Evolutionary conservation across 2,329 filamentous ascomycete species (phyloP).

Genomic region (Cordyceps javanica): DNA sequence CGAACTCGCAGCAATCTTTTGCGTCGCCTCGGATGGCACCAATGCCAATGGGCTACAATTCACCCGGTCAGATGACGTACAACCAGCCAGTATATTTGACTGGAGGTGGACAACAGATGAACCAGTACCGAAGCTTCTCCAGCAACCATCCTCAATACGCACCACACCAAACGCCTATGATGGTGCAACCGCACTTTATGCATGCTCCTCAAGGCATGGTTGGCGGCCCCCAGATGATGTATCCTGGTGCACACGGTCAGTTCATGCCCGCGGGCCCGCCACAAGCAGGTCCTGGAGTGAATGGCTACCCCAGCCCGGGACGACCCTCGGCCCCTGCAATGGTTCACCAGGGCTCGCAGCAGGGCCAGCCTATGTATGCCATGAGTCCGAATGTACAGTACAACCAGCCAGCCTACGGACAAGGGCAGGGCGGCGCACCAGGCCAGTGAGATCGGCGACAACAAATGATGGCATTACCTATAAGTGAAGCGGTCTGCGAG

Average conservation of each 20-base stretch:
- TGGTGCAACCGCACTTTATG: slow-evolving; percentile 76
- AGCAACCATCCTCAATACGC: slow-evolving; percentile 62
- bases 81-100: slow-evolving; percentile 68
- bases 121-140: slow-evolving; percentile 63
- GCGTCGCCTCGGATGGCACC: slow-evolving; percentile 75
- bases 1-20: slow-evolving; percentile 76
- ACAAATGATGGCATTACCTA: not conserved
- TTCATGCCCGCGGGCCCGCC: slow-evolving; percentile 58
- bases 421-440: slow-evolving; percentile 60
- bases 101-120: slow-evolving; percentile 63
- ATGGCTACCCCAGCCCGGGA: slow-evolving; percentile 84
- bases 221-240: slow-evolving; percentile 74
- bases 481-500: slow-evolving; percentile 44
- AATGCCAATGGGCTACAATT: slow-evolving; percentile 63
- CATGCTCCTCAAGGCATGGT: slow-evolving; percentile 64
- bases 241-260: slow-evolving; percentile 58
- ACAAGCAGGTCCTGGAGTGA: slow-evolving; percentile 57
- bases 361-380: slow-evolving; percentile 72
- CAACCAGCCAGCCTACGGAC: slow-evolving; percentile 65
- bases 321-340: slow-evolving; percentile 79
- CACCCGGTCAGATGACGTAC: slow-evolving; percentile 64
- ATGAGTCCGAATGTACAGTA: slow-evolving; percentile 72
- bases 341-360: slow-evolving; percentile 90
- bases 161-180: slow-evolving; percentile 69
- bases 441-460: slow-evolving; percentile 51